Conservation (phyloP, 108 stramenopile species). For the Cyclotella kingstonii region DNA sequence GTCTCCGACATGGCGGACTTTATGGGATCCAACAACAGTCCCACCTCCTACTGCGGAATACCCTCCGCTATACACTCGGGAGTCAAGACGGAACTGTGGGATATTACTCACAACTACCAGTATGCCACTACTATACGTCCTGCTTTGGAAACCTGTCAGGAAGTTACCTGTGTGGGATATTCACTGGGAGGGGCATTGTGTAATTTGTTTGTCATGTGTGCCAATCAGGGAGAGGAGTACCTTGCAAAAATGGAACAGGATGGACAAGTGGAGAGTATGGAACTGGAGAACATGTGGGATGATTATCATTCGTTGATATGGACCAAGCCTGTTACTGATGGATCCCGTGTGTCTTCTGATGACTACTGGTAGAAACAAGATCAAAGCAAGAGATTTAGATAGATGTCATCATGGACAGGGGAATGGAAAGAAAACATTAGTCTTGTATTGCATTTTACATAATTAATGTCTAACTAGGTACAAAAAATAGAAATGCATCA, state of each 20-base stretch:
- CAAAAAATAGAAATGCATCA: background rate
- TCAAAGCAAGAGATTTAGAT: background rate
- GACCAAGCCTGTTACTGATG: background rate
- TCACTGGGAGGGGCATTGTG: conserved; percentile 17
- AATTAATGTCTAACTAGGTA: background rate
- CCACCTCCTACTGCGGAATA: conserved; percentile 23
- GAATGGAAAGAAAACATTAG: too few species aligned
- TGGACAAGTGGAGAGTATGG: background rate
- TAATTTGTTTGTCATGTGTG: conserved; percentile 31
- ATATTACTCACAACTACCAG: conserved; percentile 14
- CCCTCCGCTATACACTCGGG: conserved; percentile 20
- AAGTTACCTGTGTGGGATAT: conserved; percentile 20
- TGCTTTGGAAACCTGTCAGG: conserved; percentile 30
- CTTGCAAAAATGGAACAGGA: background rate
- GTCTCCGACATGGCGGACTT: conserved; percentile 9
- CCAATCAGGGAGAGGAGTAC: conserved; percentile 17
- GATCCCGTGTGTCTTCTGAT: background rate
- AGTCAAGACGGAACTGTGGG: conserved; percentile 16
- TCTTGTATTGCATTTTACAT: too few species aligned
- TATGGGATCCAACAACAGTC: background rate
- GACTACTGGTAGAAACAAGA: background rate
- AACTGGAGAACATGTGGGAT: conserved; percentile 8
- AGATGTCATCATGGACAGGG: too few species aligned
- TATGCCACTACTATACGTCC: conserved; percentile 10
- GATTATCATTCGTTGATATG: conserved; percentile 18